phyloP scores from a whole-genome alignment of 176 grass and related monocot species.

The Pharus latifolius region DNA sequence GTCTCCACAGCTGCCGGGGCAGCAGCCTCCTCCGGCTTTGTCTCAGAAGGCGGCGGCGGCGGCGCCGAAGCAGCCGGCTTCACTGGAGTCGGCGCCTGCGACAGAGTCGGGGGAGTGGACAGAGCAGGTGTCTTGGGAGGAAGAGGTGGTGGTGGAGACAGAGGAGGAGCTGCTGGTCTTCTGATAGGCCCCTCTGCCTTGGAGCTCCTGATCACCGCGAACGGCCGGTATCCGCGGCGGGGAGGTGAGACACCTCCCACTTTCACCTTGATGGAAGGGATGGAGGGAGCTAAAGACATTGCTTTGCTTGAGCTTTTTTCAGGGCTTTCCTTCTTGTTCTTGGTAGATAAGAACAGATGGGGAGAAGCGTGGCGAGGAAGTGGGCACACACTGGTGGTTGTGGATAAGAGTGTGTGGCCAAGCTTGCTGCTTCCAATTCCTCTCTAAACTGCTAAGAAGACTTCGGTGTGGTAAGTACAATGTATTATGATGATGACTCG shows the following conservation, averaged over 20 bases:
- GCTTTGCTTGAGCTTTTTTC: slow-evolving; percentile 3
- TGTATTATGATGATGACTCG: not conserved
- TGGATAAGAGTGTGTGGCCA: slow-evolving; percentile 54
- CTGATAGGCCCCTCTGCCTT: slow-evolving; percentile 80
- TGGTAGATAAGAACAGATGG: not conserved
- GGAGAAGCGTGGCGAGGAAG: slow-evolving; percentile 20
- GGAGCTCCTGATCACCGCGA: slow-evolving; percentile 58
- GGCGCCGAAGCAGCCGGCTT: slow-evolving; percentile 13
- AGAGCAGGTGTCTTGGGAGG: slow-evolving; percentile 34
- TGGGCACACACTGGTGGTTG: slow-evolving; percentile 27
- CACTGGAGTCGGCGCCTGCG: slow-evolving; percentile 41
- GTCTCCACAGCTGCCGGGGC: not conserved
- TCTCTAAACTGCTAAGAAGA: not conserved
- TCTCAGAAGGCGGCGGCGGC: slow-evolving; percentile 24
- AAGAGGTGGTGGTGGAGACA: slow-evolving; percentile 49
- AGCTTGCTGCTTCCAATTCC: not conserved
- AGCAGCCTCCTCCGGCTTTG: not conserved
- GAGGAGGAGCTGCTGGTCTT: slow-evolving; percentile 71
- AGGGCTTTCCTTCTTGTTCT: not conserved
- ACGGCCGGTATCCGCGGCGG: slow-evolving; percentile 21
- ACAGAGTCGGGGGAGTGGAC: slow-evolving; percentile 42
- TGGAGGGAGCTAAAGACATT: slow-evolving; percentile 79
- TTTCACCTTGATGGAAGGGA: slow-evolving; percentile 88
- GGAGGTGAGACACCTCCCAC: slow-evolving; percentile 21
- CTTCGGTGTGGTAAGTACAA: not conserved